Base-by-base conservation (phyloP, 2,329 filamentous ascomycete genomes). In the Curvularia sp. region DNA sequence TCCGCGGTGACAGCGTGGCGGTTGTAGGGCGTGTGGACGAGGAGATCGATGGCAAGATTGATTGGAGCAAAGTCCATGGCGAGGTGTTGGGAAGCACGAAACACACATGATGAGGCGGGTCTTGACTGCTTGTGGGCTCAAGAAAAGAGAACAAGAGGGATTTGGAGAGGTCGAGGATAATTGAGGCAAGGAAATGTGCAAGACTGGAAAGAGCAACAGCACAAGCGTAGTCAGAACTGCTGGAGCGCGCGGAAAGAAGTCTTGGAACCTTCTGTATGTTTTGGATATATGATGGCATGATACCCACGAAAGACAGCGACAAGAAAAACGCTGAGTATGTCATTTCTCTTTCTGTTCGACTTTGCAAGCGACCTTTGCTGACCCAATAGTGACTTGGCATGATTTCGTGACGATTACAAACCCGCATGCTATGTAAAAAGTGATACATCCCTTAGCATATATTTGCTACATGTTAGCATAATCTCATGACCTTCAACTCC, bases 1-100 rank as follows among this genome's bases (percentile, higher is more conserved):
- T 99, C 56, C 86, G 95, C 59, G 95, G 95, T 51, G 95, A 99
- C 76, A 97, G 96, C 73, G 94, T 99, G 47, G 93, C 93, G 61
- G 84, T 96, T 15, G 91, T 95, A 57, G 95, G 95, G 2, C 82
- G 96, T 56, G 89, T 99, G 30, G 93, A 99, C 76, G 93, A 97
- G 78, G 85, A 90, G 68, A 81, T 98, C 58, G 95, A 99, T 79
- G 85, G 84, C 38, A 93, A 89, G 69, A 98, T 99, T 74, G 89
- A 97, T 80, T 99, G 95, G 95, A 84, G 85, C 19, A 89, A 96
- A 77, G 95, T 99, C 38, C 89, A 90, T 74, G 94, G 94, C 4
- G 87, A 89, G 58, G 87, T 90, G 28, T 90, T 98, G 70, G 92
- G 92, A 57, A 88, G 87, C 52, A 93, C 93, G 70, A 97, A 95